A percentile compares a stretch with the other conserved stretches of the same genome.
Evolutionary conservation across 129 eudicot genomes (phyloP).

Genomic region (Kitagawia praeruptora): DNA sequence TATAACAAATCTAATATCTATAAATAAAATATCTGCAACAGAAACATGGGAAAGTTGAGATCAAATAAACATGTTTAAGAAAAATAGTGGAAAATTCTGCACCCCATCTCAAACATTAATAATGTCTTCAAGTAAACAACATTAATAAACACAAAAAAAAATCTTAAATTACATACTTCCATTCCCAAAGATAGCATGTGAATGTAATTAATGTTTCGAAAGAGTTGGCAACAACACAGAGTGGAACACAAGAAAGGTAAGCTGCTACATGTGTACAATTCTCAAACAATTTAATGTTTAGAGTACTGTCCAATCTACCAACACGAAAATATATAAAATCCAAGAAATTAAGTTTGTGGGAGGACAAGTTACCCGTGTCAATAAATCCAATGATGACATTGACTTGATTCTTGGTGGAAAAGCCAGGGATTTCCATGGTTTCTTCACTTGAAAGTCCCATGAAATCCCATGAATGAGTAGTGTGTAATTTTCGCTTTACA

Average conservation of each 20-base stretch:
- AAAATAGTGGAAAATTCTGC: conserved; percentile 1
- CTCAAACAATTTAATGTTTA: conserved; percentile 11
- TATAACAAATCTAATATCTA: background rate
- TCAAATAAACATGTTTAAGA: background rate
- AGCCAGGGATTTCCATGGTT: conserved; percentile 85
- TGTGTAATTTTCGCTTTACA: conserved; percentile 52
- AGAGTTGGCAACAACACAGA: conserved; percentile 6
- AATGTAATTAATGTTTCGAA: conserved; percentile 1
- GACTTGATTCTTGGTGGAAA: conserved; percentile 72
- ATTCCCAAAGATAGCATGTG: conserved; percentile 3
- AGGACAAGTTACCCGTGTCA: conserved; percentile 54
- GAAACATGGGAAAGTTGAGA: background rate
- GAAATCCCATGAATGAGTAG: conserved; percentile 95
- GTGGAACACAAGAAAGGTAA: background rate
- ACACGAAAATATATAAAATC: background rate
- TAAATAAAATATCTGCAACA: background rate
- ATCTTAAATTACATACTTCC: conserved; percentile 2
- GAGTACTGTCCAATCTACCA: conserved; percentile 6
- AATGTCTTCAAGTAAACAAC: conserved; percentile 1
- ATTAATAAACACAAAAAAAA: background rate
- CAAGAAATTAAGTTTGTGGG: background rate
- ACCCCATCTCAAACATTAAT: conserved; percentile 13
- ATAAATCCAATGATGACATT: conserved; percentile 85
- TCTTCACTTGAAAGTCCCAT: conserved; percentile 68
- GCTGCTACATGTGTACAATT: conserved; percentile 13